Conservation (phyloP, 176 grass and related monocot genomes). For the Tuctoria greenei region DNA sequence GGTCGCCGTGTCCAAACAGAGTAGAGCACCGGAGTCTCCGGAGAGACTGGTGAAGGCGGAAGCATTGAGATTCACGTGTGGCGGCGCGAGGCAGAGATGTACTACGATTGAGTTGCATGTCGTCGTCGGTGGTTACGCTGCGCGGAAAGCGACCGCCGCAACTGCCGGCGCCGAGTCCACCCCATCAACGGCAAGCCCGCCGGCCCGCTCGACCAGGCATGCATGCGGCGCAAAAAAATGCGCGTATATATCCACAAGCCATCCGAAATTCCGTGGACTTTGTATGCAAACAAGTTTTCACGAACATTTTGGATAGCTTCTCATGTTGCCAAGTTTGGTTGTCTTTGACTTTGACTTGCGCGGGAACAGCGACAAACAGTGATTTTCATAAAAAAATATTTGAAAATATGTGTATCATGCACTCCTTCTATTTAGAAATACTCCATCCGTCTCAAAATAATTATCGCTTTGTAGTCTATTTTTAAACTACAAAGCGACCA, state of each 20-base stretch:
- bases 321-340: constrained; percentile 6
- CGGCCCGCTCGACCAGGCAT: neutral
- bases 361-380: neutral
- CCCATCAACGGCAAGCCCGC: neutral
- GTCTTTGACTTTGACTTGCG: neutral
- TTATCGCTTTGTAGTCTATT: too few relatives aligned
- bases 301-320: neutral
- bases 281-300: constrained; percentile 24
- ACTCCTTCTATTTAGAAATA: too few relatives aligned
- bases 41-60: neutral
- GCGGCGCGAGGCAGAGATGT: neutral
- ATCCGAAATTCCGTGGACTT: constrained; percentile 2
- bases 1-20: neutral
- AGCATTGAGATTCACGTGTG: neutral
- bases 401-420: too few relatives aligned
- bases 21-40: neutral
- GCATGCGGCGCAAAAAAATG: neutral
- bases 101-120: neutral
- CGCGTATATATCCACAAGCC: constrained; percentile 11
- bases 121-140: neutral
- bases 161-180: neutral
- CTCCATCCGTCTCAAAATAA: too few relatives aligned
- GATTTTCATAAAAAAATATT: neutral
- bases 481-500: too few relatives aligned
- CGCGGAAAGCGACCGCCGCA: neutral